Evolutionary conservation across 202 grass and related monocot genomes (phyloP).

Genomic region (Elaeis oleifera): DNA sequence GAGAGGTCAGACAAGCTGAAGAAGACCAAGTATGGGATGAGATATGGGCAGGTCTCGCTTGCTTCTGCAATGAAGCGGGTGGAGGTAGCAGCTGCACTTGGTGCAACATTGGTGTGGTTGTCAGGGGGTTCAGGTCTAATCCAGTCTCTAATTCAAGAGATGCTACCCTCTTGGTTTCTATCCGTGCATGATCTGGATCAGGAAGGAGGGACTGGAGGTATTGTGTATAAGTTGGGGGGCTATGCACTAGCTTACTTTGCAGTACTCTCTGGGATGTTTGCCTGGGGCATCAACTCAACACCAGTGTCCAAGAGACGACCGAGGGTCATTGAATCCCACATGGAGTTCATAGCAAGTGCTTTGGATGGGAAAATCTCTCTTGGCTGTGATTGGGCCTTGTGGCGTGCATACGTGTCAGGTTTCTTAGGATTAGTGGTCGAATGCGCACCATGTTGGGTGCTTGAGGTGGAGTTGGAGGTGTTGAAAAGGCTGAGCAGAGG

Average conservation of each 20-base stretch:
- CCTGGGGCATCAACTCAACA: conserved; percentile 66
- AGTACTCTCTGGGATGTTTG: conserved; percentile 76
- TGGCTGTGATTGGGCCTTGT: conserved; percentile 58
- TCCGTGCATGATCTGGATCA: conserved; percentile 49
- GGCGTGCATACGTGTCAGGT: conserved; percentile 65
- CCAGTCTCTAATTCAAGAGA: conserved; percentile 84
- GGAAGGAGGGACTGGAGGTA: conserved; percentile 41
- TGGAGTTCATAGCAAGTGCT: conserved; percentile 74
- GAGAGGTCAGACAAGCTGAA: conserved; percentile 45
- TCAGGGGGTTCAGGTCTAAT: conserved; percentile 67
- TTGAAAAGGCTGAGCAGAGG: conserved; percentile 54
- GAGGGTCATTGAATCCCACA: conserved; percentile 53
- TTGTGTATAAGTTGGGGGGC: conserved; percentile 56
- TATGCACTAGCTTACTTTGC: conserved; percentile 64
- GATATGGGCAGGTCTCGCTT: conserved; percentile 62
- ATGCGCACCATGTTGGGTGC: conserved; percentile 73
- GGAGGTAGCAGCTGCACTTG: conserved; percentile 64
- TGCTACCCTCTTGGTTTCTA: conserved; percentile 89
- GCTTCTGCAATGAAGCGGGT: conserved; percentile 58
- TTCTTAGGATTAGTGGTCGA: conserved; percentile 74
- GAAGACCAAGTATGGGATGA: conserved; percentile 53
- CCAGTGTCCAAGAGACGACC: conserved; percentile 52
- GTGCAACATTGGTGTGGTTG: conserved; percentile 77
- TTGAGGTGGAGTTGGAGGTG: conserved; percentile 56
- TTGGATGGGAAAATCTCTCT: conserved; percentile 80